Evolutionary conservation across 371 early-diverging fungal genomes (phyloP).

Genomic region (Mucor saturninus): DNA sequence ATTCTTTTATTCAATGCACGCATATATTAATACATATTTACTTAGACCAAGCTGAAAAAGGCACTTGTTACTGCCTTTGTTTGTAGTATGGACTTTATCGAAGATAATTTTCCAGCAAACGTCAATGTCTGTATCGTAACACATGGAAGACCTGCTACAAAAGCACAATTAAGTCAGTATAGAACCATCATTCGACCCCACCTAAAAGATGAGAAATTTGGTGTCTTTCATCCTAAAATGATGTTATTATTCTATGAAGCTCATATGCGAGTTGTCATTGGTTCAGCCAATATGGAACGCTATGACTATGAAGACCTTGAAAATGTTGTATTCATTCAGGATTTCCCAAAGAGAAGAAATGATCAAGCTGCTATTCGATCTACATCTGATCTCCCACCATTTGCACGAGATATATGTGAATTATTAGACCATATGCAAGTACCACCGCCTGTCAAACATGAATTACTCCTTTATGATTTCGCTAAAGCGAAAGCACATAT

Average conservation of each 20-base stretch:
- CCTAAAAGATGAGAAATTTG: conserved; percentile 38
- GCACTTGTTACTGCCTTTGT: conserved; percentile 51
- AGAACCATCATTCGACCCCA: conserved; percentile 45
- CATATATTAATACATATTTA: too few relatives aligned
- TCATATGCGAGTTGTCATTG: conserved; percentile 51
- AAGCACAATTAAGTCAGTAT: conserved; percentile 26
- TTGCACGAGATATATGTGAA: conserved; percentile 42
- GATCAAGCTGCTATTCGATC: conserved; percentile 1
- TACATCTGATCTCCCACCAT: conserved; percentile 24
- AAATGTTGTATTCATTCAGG: conserved; percentile 57
- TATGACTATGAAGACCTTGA: conserved; percentile 54
- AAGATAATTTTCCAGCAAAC: conserved; percentile 40
- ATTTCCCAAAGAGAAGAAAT: conserved; percentile 33
- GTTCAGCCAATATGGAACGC: conserved; percentile 49
- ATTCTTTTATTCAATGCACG: not conserved
- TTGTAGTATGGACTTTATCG: conserved; percentile 45
- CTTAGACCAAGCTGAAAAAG: conserved; percentile 36
- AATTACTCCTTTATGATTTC: conserved; percentile 44
- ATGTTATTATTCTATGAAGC: conserved; percentile 45
- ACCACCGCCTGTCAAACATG: conserved; percentile 41
- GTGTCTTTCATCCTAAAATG: conserved; percentile 50
- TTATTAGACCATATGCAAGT: conserved; percentile 43
- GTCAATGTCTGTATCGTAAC: conserved; percentile 44
- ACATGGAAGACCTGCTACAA: conserved; percentile 45
- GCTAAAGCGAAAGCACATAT: conserved; percentile 49